A percentile compares a stretch with the other conserved stretches of the same genome.
Conservation (phyloP, 2,329 filamentous ascomycete genomes). For the Sporothrix pallida region DNA sequence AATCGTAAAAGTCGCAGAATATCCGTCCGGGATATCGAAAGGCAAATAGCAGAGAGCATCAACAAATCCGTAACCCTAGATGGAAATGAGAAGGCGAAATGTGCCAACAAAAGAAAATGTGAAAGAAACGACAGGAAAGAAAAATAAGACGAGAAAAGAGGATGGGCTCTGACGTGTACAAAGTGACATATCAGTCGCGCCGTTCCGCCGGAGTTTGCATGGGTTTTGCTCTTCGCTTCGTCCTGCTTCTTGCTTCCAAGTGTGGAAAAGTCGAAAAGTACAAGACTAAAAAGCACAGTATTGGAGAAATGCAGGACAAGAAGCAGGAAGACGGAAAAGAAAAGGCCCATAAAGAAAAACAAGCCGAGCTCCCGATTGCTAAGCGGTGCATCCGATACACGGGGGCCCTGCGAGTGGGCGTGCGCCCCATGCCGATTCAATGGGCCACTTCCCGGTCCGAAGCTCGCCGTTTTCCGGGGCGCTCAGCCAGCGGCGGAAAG, state of each 20-base stretch:
- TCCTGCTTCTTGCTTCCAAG: conserved; percentile 2
- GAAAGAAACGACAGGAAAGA: background rate
- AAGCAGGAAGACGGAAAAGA: too few species aligned
- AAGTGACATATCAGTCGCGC: conserved; percentile 18
- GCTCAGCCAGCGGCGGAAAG: background rate
- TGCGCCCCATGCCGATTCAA: conserved; percentile 8
- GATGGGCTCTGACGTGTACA: conserved; percentile 23
- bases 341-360: background rate
- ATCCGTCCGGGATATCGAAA: background rate
- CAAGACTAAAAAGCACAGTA: background rate
- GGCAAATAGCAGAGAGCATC: background rate
- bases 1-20: background rate
- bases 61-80: conserved; percentile 2
- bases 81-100: conserved; percentile 10
- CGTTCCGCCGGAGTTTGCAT: conserved; percentile 19
- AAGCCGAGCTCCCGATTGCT: conserved; percentile 23
- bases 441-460: background rate
- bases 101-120: background rate
- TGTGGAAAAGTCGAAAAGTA: too few species aligned
- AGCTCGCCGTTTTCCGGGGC: background rate
- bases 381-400: conserved; percentile 2
- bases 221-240: background rate
- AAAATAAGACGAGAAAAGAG: conserved; percentile 11
- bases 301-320: background rate
- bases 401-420: background rate